Evolutionary conservation across 208 protist genomes (phyloP).

Genomic region (Trypanosoma vivax): DNA sequence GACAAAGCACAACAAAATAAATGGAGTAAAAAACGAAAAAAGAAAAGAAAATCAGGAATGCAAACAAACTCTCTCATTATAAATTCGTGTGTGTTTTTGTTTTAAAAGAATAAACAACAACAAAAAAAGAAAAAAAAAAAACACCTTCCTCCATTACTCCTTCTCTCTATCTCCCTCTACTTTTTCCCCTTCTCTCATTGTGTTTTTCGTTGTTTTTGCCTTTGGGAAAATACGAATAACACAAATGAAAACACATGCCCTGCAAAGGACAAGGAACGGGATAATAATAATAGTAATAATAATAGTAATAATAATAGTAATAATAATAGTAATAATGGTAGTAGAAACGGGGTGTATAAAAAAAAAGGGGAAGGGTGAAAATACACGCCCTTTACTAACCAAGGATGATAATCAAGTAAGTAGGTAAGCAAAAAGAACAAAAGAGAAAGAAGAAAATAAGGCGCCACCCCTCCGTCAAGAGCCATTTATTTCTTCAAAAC

Average conservation of each 20-base stretch:
- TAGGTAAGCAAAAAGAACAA: not conserved
- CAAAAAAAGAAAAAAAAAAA: slow-evolving; percentile 14
- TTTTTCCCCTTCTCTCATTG: not conserved
- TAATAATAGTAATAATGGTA: not conserved
- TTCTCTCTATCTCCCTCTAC: not conserved
- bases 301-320: not conserved
- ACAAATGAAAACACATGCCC: no score
- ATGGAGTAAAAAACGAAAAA: slow-evolving; percentile 2
- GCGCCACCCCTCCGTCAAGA: no score
- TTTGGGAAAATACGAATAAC: no score
- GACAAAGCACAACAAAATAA: slow-evolving; percentile 8
- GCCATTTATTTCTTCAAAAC: no score
- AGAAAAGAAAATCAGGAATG: no score
- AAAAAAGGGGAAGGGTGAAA: not conserved
- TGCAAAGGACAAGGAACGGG: not conserved
- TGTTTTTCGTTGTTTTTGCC: not conserved
- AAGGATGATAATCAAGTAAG: not conserved
- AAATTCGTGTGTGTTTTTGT: no score
- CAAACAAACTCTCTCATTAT: no score
- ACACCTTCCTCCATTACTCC: not conserved
- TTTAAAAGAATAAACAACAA: not conserved
- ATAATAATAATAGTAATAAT: not conserved
- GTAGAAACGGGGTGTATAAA: not conserved
- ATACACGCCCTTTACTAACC: not conserved
- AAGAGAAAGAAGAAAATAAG: not conserved